These are phyloP conservation scores for Daldinia concentrica DNA, from an alignment of 495 filamentous ascomycete genomes.

Conservation along the genomic window DNA sequence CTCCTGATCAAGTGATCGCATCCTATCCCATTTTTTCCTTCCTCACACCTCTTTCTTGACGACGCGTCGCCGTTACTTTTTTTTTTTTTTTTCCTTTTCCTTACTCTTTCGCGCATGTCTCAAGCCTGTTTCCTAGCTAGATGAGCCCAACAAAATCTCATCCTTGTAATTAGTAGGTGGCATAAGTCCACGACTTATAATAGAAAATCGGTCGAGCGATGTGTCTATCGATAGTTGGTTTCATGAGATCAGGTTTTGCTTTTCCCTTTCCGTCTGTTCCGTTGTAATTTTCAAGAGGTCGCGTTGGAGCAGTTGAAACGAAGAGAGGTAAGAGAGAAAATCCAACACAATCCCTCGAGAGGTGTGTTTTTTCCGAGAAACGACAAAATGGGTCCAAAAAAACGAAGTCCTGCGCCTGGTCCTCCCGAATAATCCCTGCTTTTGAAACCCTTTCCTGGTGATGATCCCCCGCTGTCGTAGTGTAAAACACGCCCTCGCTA, in stretches of 20 bases:
- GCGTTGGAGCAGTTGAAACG: slow-evolving; percentile 39
- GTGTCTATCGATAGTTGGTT: slow-evolving; percentile 19
- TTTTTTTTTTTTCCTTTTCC: slow-evolving; percentile 12
- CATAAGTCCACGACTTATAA: slow-evolving; percentile 17
- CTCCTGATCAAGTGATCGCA: slow-evolving; percentile 28
- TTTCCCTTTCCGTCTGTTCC: slow-evolving; percentile 39
- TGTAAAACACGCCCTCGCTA: slow-evolving; percentile 36
- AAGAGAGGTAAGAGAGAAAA: slow-evolving; percentile 34
- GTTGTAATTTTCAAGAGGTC: slow-evolving; percentile 39
- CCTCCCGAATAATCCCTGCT: slow-evolving; percentile 34
- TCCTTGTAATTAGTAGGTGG: slow-evolving; percentile 9
- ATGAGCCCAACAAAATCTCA: slow-evolving; percentile 28
- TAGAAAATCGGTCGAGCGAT: slow-evolving; percentile 24
- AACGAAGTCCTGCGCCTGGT: slow-evolving; percentile 40
- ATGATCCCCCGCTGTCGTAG: slow-evolving; percentile 38
- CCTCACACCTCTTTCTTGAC: slow-evolving; percentile 1
- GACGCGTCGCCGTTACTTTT: slow-evolving; percentile 26
- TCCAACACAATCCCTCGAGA: slow-evolving; percentile 21
- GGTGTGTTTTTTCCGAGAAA: slow-evolving; percentile 14
- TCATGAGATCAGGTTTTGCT: slow-evolving; percentile 37
- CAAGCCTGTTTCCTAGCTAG: not conserved
- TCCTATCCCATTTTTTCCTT: not conserved
- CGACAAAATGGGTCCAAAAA: slow-evolving; percentile 21
- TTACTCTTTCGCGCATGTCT: slow-evolving; percentile 14
- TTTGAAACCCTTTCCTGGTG: slow-evolving; percentile 34